phyloP scores from a whole-genome alignment of 2,329 filamentous ascomycete species.

The Dryadomyces quercus-mongolicae region DNA sequence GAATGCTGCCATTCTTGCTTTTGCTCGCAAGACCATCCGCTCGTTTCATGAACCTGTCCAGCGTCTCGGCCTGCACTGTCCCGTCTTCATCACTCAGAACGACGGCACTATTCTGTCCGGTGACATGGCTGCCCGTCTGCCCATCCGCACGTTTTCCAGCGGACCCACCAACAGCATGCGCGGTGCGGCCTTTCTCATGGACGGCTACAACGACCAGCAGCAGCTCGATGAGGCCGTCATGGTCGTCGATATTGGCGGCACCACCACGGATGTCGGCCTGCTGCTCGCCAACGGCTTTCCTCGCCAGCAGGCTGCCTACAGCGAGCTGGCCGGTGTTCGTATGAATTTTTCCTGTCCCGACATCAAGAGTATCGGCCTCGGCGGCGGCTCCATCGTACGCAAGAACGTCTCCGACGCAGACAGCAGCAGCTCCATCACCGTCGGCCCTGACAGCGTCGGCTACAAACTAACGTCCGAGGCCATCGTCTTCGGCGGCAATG shows the following conservation, averaged over 20 bases:
- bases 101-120: constrained; percentile 49
- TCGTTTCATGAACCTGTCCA: constrained; percentile 32
- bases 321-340: constrained; percentile 47
- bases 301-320: constrained; percentile 49
- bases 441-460: constrained; percentile 16
- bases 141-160: constrained; percentile 49
- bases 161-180: constrained; percentile 53
- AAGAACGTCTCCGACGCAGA: no score
- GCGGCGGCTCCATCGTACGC: constrained; percentile 48
- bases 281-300: constrained; percentile 51
- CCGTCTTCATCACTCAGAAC: constrained; percentile 38
- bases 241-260: constrained; percentile 56
- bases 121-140: constrained; percentile 38
- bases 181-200: constrained; percentile 47
- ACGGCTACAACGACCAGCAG: constrained; percentile 18
- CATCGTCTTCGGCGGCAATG: constrained; percentile 41
- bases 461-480: constrained; percentile 37
- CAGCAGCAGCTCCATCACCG: background rate
- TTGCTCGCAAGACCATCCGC: constrained; percentile 32
- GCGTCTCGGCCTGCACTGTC: constrained; percentile 24
- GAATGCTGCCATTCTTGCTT: constrained; percentile 37
- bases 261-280: constrained; percentile 51
- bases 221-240: constrained; percentile 28
- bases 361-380: constrained; percentile 47
- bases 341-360: constrained; percentile 49